Percentiles rank a stretch among this genome's conserved stretches.
phyloP scores from a whole-genome alignment of 1,284 basidiomycete genomes.

The Sanghuangporus weigelae region DNA sequence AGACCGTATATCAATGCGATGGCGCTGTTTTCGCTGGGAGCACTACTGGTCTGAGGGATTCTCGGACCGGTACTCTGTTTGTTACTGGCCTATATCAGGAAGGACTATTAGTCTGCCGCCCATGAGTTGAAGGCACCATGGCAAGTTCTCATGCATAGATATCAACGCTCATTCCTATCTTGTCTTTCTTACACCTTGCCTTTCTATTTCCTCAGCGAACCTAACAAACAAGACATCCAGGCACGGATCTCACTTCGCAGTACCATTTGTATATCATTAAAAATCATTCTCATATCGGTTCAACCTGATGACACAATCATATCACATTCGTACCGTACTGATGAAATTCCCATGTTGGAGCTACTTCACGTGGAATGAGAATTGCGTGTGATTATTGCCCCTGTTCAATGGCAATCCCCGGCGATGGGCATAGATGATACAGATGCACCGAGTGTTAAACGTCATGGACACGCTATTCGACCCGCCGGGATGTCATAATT shows the following conservation, averaged over 20 bases:
- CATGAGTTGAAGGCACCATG: slow-evolving; percentile 14
- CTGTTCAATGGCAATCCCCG: not conserved
- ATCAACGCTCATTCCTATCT: not conserved
- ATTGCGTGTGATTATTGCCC: not conserved
- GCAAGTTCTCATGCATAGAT: not conserved
- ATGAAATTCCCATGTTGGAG: not conserved
- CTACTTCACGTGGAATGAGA: too few species aligned
- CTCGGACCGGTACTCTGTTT: slow-evolving; percentile 41
- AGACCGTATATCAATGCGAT: slow-evolving; percentile 50
- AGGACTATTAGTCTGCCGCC: slow-evolving; percentile 47
- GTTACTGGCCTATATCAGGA: slow-evolving; percentile 52
- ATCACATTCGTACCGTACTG: not conserved
- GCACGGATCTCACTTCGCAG: not conserved
- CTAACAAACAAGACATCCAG: not conserved
- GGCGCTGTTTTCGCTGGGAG: slow-evolving; percentile 49
- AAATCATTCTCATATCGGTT: not conserved
- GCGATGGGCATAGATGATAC: too few species aligned
- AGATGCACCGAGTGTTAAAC: not conserved
- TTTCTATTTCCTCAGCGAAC: not conserved
- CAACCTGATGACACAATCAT: not conserved
- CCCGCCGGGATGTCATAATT: not conserved
- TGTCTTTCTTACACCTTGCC: not conserved
- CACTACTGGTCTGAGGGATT: slow-evolving; percentile 46
- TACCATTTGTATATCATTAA: not conserved
- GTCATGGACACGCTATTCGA: not conserved